phyloP scores from a whole-genome alignment of 2,329 filamentous ascomycete species.

The Aspergillus sp. region DNA sequence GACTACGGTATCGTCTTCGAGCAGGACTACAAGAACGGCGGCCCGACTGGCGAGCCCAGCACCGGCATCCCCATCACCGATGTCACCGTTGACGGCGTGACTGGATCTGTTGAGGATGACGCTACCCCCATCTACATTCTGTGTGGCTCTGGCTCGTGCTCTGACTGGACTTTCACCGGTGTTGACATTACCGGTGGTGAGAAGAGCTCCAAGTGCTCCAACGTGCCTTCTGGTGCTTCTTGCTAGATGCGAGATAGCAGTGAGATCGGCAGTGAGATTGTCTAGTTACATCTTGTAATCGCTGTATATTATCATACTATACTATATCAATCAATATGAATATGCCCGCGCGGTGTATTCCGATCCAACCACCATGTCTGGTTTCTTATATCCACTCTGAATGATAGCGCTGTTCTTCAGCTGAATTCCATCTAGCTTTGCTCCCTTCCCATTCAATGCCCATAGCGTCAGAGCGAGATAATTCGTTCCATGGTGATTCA shows the following conservation, averaged over 20 bases:
- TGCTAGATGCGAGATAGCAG: constrained; percentile 17
- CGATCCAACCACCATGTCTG: constrained; percentile 44
- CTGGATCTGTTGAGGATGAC: constrained; percentile 26
- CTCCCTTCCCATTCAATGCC: constrained; percentile 56
- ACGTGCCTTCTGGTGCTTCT: constrained; percentile 31
- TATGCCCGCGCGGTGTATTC: constrained; percentile 43
- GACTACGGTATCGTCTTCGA: constrained; percentile 49
- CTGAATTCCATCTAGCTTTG: constrained; percentile 52
- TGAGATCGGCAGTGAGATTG: background rate
- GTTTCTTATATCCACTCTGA: constrained; percentile 44
- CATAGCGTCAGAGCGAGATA: constrained; percentile 65
- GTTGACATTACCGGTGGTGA: constrained; percentile 51
- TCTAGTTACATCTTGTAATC: too few species aligned
- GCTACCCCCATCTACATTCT: constrained; percentile 48
- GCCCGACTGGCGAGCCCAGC: constrained; percentile 32
- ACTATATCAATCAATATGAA: constrained; percentile 41
- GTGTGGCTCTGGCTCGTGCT: constrained; percentile 49
- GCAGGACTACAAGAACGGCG: constrained; percentile 52
- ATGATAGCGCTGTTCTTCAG: constrained; percentile 49
- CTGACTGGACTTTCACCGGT: constrained; percentile 44
- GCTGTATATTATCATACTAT: constrained; percentile 1
- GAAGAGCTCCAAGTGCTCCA: constrained; percentile 36
- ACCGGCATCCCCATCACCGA: constrained; percentile 36
- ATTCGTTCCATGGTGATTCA: constrained; percentile 67
- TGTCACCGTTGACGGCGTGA: constrained; percentile 31